These are phyloP conservation scores for Penicillium samsonianum DNA, from an alignment of 495 filamentous ascomycete species.

Conservation along the genomic window DNA sequence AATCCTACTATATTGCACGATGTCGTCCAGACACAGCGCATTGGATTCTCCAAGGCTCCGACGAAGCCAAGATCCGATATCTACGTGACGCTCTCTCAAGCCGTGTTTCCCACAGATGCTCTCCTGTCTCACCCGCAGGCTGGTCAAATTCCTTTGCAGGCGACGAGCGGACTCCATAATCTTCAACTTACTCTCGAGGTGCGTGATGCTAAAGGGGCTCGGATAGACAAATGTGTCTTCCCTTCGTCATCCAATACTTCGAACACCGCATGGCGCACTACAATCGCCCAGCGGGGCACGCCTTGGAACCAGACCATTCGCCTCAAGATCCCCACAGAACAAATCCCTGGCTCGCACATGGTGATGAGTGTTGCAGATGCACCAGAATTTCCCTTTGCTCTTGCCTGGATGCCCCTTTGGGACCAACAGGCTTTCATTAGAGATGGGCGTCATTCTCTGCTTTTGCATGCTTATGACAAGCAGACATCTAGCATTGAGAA, in stretches of 20 bases:
- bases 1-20: conserved; percentile 88
- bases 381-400: conserved; percentile 81
- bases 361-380: conserved; percentile 86
- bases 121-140: conserved; percentile 77
- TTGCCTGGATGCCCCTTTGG: conserved; percentile 94
- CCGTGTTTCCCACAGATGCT: conserved; percentile 72
- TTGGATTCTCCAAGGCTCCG: conserved; percentile 94
- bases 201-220: conserved; percentile 70
- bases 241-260: conserved; percentile 75
- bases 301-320: conserved; percentile 86
- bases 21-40: conserved; percentile 75
- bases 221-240: conserved; percentile 84
- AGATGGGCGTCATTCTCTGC: conserved; percentile 78
- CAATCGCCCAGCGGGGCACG: conserved; percentile 72
- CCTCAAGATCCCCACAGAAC: conserved; percentile 74
- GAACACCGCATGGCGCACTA: conserved; percentile 83
- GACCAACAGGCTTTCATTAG: conserved; percentile 85
- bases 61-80: conserved; percentile 88
- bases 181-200: conserved; percentile 91
- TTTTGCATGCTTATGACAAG: conserved; percentile 90
- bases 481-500: conserved; percentile 63
- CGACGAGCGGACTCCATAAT: conserved; percentile 62
- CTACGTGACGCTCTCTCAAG: conserved; percentile 80
- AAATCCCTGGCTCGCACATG: conserved; percentile 82
- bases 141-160: conserved; percentile 69